phyloP scores from a whole-genome alignment of 805 yeast species.

The Suhomyces sp. region DNA sequence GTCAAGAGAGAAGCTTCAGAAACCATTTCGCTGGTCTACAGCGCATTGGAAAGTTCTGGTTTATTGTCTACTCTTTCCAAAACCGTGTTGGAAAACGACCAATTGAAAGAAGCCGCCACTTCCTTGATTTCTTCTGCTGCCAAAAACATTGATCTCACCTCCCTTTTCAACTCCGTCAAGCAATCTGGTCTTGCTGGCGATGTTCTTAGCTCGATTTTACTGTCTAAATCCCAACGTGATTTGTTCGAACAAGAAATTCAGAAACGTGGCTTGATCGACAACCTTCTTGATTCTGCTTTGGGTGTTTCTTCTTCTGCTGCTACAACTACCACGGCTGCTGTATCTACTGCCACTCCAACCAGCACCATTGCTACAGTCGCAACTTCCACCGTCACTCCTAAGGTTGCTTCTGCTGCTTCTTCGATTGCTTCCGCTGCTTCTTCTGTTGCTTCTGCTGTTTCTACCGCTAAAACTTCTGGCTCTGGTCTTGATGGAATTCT shows the following conservation, averaged over 20 bases:
- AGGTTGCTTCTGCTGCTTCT: constrained; percentile 6
- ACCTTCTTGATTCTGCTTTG: constrained; percentile 7
- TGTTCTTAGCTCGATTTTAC: constrained; percentile 11
- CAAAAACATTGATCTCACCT: constrained; percentile 18
- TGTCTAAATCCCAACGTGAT: not conserved
- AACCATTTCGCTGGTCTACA: constrained; percentile 16
- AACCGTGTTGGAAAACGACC: constrained; percentile 21
- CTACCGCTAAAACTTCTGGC: constrained; percentile 8
- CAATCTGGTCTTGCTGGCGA: constrained; percentile 23
- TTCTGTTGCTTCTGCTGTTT: constrained; percentile 5
- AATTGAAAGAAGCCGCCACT: constrained; percentile 17
- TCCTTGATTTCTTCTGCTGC: constrained; percentile 19
- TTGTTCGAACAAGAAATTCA: not conserved
- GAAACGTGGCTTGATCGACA: constrained; percentile 4
- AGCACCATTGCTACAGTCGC: not conserved
- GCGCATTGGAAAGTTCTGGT: constrained; percentile 21
- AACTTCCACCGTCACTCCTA: constrained; percentile 1
- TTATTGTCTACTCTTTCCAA: constrained; percentile 19
- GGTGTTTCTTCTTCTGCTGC: constrained; percentile 4
- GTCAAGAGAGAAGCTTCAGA: constrained; percentile 12
- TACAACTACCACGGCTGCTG: not conserved
- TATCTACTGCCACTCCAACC: not conserved
- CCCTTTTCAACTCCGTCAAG: constrained; percentile 22
- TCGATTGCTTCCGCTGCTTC: constrained; percentile 8
- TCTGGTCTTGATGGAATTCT: constrained; percentile 8